Conservation (phyloP, 2,329 filamentous ascomycete species). For the Monilinia polystroma region DNA sequence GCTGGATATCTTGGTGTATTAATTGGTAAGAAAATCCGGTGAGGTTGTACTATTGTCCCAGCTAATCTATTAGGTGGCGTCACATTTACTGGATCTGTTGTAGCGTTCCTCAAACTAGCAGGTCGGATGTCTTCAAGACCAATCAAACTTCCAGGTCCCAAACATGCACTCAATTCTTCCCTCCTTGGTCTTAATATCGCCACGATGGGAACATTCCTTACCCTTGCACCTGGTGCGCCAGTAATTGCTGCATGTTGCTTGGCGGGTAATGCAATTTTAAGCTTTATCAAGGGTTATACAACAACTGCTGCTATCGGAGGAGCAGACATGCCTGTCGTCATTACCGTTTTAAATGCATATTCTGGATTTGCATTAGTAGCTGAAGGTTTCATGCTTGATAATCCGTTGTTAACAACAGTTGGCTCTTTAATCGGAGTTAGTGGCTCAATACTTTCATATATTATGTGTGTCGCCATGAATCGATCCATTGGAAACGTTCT, state of each 20-base stretch:
- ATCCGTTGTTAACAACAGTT: slow-evolving; percentile 78
- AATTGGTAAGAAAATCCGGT: slow-evolving; percentile 56
- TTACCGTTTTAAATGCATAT: slow-evolving; percentile 87
- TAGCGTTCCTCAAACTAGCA: slow-evolving; percentile 84
- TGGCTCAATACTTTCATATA: slow-evolving; percentile 84
- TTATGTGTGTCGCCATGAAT: slow-evolving; percentile 90
- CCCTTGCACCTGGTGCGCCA: slow-evolving; percentile 77
- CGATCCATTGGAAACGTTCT: slow-evolving; percentile 84
- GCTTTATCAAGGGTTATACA: slow-evolving; percentile 83
- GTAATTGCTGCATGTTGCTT: slow-evolving; percentile 76
- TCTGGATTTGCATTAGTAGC: slow-evolving; percentile 88
- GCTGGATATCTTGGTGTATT: slow-evolving; percentile 84
- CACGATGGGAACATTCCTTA: slow-evolving; percentile 80
- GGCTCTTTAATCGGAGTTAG: slow-evolving; percentile 86
- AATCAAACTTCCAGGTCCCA: slow-evolving; percentile 64
- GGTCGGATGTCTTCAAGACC: slow-evolving; percentile 80
- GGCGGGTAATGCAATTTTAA: slow-evolving; percentile 71
- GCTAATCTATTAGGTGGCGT: slow-evolving; percentile 56
- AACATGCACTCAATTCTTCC: slow-evolving; percentile 72
- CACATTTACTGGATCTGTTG: slow-evolving; percentile 87
- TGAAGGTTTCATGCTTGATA: slow-evolving; percentile 89
- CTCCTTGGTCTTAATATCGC: slow-evolving; percentile 74
- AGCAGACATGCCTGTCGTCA: slow-evolving; percentile 92
- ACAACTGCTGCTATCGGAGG: slow-evolving; percentile 87
- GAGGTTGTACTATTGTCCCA: not conserved